Percentiles rank a stretch among this genome's conserved stretches.
Evolutionary conservation across 1,284 basidiomycete species (phyloP).

Genomic region (Microbotryum silenes-acaulis): DNA sequence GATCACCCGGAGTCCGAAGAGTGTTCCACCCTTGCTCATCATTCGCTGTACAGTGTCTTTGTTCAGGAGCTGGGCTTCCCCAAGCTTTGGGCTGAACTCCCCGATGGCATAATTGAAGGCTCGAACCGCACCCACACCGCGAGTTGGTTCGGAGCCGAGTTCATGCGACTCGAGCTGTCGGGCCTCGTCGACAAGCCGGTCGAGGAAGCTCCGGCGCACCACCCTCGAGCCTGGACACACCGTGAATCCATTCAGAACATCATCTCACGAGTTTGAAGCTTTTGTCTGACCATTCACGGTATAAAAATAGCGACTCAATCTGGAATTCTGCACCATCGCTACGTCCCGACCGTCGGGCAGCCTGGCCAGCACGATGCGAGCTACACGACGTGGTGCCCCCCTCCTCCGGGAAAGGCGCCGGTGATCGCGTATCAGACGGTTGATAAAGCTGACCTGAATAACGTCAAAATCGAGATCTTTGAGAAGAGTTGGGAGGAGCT

Average conservation of each 20-base stretch:
- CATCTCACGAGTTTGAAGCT: neutral
- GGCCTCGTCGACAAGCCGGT: conserved; percentile 3
- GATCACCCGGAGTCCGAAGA: no score
- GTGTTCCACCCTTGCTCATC: neutral
- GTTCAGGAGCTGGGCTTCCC: conserved; percentile 17
- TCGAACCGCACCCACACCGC: conserved; percentile 21
- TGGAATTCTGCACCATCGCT: conserved; percentile 35
- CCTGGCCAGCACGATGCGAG: conserved; percentile 35
- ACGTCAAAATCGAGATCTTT: conserved; percentile 17
- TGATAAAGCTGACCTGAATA: conserved; percentile 5
- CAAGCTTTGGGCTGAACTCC: conserved; percentile 29
- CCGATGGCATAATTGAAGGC: conserved; percentile 20
- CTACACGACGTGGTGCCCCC: conserved; percentile 32
- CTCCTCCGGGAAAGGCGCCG: conserved; percentile 14
- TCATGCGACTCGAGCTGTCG: conserved; percentile 30
- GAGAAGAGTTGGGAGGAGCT: conserved; percentile 23
- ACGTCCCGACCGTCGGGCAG: conserved; percentile 34
- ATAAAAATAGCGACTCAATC: conserved; percentile 23
- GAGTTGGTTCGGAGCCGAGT: conserved; percentile 33
- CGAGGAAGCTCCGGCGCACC: conserved; percentile 3
- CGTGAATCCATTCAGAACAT: conserved; percentile 4
- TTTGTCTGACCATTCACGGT: neutral
- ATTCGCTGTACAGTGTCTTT: no score
- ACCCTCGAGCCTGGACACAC: conserved; percentile 20
- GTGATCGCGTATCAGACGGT: conserved; percentile 12